A percentile compares a stretch with the other conserved stretches of the same genome.
phyloP scores from a whole-genome alignment of 805 yeast species.

The Cyberlindnera lachancei region DNA sequence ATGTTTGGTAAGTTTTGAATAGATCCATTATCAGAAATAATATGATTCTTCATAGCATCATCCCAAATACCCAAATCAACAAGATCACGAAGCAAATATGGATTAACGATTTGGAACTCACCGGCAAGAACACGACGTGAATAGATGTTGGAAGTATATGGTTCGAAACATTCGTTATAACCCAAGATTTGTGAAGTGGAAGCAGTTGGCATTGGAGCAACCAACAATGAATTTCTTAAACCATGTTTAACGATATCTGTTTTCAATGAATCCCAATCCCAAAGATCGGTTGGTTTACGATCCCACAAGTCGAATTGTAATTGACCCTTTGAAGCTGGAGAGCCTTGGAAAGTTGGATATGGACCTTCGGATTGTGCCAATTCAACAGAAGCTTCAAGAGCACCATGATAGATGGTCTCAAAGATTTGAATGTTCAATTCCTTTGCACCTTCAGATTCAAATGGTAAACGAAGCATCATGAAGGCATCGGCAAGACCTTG shows the following conservation, averaged over 20 bases:
- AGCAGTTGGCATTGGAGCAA: constrained; percentile 98
- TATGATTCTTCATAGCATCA: constrained; percentile 66
- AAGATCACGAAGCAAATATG: constrained; percentile 74
- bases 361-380: constrained; percentile 63
- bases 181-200: constrained; percentile 95
- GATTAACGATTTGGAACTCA: constrained; percentile 89
- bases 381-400: constrained; percentile 81
- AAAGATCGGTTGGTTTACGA: constrained; percentile 64
- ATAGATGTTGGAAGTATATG: constrained; percentile 88
- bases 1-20: constrained; percentile 67
- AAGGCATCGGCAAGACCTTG: constrained; percentile 93
- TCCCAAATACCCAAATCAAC: constrained; percentile 81
- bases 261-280: constrained; percentile 81
- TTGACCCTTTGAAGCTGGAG: constrained; percentile 83
- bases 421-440: constrained; percentile 75
- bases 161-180: constrained; percentile 93
- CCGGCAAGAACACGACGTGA: constrained; percentile 88
- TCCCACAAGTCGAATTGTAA: constrained; percentile 88
- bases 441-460: constrained; percentile 76
- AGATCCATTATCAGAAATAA: constrained; percentile 77
- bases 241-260: constrained; percentile 55
- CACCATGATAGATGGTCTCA: constrained; percentile 93
- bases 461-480: constrained; percentile 72
- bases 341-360: constrained; percentile 69
- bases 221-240: constrained; percentile 75